Evolutionary conservation across 768 basidiomycete genomes (phyloP).

Genomic region (Piloderma croceum): DNA sequence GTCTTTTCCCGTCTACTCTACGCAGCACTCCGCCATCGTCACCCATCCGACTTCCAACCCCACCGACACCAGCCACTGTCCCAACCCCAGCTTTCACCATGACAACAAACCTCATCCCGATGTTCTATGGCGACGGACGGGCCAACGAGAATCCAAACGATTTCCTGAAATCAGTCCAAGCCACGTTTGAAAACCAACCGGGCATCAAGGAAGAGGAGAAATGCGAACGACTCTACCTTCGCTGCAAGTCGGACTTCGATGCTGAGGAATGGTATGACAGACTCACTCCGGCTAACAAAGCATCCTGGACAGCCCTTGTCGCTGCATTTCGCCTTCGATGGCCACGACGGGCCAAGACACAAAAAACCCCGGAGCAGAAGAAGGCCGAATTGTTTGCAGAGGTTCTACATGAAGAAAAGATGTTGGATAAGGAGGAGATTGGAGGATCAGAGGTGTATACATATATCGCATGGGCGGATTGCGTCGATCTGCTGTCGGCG

Average conservation of each 20-base stretch:
- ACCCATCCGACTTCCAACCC: too few species aligned
- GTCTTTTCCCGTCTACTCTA: too few species aligned
- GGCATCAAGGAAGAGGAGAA: background rate
- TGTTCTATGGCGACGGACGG: background rate
- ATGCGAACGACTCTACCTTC: background rate
- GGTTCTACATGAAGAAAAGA: conserved; percentile 8
- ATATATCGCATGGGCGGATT: conserved; percentile 21
- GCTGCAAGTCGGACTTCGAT: background rate
- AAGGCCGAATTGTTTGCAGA: background rate
- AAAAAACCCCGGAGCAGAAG: conserved; percentile 10
- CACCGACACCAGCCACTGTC: too few species aligned
- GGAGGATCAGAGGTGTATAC: conserved; percentile 12
- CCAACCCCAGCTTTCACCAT: too few species aligned
- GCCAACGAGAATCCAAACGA: background rate
- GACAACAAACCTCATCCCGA: background rate
- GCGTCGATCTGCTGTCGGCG: conserved; percentile 10
- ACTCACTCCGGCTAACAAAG: conserved; percentile 4
- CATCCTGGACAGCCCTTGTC: conserved; percentile 8
- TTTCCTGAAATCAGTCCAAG: background rate
- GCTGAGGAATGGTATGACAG: conserved; percentile 13
- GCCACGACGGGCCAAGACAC: conserved; percentile 9
- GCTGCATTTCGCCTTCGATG: conserved; percentile 13
- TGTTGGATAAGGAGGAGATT: conserved; percentile 16
- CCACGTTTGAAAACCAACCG: background rate
- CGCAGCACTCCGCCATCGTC: too few species aligned